phyloP scores from a whole-genome alignment of 1,284 basidiomycete genomes.

The Malassezia caprae region DNA sequence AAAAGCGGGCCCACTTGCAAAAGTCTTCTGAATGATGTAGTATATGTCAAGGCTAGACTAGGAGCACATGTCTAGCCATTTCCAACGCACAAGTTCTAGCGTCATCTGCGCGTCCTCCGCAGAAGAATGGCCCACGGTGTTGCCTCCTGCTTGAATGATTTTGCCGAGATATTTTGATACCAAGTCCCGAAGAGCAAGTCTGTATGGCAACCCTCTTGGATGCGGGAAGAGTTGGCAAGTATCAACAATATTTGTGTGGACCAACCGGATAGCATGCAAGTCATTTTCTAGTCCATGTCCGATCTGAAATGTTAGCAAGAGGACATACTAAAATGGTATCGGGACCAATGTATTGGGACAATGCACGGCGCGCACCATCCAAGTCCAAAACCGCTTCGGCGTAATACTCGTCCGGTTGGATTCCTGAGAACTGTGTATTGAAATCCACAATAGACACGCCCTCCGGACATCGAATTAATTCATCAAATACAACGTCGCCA shows the following conservation, averaged over 20 bases:
- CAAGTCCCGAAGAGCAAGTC: conserved; percentile 33
- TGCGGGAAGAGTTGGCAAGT: conserved; percentile 40
- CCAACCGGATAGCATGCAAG: conserved; percentile 32
- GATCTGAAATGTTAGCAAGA: conserved; percentile 7
- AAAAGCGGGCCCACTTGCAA: conserved; percentile 4
- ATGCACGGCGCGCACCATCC: conserved; percentile 20
- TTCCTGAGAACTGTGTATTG: conserved; percentile 43
- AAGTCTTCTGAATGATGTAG: neutral
- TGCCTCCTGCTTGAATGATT: conserved; percentile 35
- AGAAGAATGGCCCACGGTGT: conserved; percentile 32
- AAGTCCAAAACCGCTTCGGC: conserved; percentile 25
- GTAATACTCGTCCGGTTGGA: conserved; percentile 28
- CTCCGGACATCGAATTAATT: conserved; percentile 25
- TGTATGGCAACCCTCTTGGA: conserved; percentile 36
- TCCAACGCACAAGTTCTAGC: conserved; percentile 30
- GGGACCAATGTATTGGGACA: conserved; percentile 30
- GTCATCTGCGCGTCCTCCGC: conserved; percentile 38
- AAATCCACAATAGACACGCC: conserved; percentile 31
- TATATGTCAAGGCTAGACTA: neutral
- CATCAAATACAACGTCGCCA: conserved; percentile 34
- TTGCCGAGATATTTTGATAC: conserved; percentile 31
- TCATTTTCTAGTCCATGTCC: conserved; percentile 45
- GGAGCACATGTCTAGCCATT: conserved; percentile 7
- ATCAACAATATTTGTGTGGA: conserved; percentile 35
- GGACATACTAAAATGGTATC: conserved; percentile 29